Evolutionary conservation across 1,284 basidiomycete species (phyloP).

Genomic region (Sanghuangporus baumii): DNA sequence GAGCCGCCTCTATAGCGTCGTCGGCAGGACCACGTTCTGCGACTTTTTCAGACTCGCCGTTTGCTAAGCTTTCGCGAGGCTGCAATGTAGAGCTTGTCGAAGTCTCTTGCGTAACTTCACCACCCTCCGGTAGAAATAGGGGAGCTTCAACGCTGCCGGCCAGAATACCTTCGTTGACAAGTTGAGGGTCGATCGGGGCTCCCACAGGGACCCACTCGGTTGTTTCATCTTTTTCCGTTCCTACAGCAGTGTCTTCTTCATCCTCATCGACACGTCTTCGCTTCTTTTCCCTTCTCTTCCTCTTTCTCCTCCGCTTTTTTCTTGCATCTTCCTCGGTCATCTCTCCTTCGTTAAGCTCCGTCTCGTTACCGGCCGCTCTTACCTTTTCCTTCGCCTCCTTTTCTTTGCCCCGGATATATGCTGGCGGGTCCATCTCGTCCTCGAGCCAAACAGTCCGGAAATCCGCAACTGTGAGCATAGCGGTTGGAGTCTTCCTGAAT

Average conservation of each 20-base stretch:
- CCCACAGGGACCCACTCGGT: not conserved
- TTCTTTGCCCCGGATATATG: constrained; percentile 73
- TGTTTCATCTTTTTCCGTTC: constrained; percentile 10
- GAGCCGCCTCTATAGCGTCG: constrained; percentile 43
- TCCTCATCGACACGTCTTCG: constrained; percentile 36
- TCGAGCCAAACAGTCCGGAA: constrained; percentile 91
- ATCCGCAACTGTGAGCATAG: constrained; percentile 82
- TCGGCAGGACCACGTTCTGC: constrained; percentile 29
- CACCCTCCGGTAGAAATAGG: constrained; percentile 20
- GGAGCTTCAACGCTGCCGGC: constrained; percentile 23
- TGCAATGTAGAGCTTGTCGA: not conserved
- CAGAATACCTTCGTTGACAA: constrained; percentile 44
- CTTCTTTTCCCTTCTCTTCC: constrained; percentile 35
- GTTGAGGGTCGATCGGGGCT: constrained; percentile 36
- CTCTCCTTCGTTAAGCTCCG: constrained; percentile 26
- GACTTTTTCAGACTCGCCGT: not conserved
- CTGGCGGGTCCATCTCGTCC: constrained; percentile 87
- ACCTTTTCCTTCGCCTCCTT: constrained; percentile 58
- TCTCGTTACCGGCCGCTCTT: constrained; percentile 27
- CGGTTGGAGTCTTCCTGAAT: constrained; percentile 88
- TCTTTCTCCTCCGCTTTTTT: constrained; percentile 31
- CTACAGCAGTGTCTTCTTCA: constrained; percentile 24
- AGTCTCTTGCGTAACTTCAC: not conserved
- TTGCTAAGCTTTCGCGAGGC: not conserved
- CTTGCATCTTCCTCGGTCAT: constrained; percentile 24